Evolutionary conservation across 805 yeast species (phyloP).

Genomic region (Tetrapisispora nanseiensis): DNA sequence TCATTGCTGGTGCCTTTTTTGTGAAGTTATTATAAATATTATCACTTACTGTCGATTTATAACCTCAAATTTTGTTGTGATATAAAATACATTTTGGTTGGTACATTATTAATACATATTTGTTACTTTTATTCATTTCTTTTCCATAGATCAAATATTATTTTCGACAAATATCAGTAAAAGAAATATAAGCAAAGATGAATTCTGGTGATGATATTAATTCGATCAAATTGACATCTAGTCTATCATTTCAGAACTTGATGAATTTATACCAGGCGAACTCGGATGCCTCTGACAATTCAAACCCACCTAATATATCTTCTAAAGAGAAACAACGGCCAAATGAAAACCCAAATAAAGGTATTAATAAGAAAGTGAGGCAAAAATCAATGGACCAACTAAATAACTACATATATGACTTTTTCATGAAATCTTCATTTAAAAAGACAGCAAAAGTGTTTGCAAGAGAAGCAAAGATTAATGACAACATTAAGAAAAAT

Average conservation of each 20-base stretch:
- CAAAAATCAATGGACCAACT: constrained; percentile 35
- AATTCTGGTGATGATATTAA: background rate
- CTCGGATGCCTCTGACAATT: background rate
- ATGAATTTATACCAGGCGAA: background rate
- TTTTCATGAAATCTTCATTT: constrained; percentile 62
- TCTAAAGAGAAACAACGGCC: background rate
- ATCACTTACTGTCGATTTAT: no score
- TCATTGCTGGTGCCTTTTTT: no score
- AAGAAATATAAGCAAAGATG: background rate
- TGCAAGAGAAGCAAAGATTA: constrained; percentile 63
- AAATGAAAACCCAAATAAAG: background rate
- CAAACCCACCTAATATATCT: background rate
- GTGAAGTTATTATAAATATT: no score
- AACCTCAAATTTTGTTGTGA: no score
- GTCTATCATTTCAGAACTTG: background rate
- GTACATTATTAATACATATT: background rate
- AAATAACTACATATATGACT: constrained; percentile 82
- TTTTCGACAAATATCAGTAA: no score
- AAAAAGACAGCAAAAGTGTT: constrained; percentile 66
- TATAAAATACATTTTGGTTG: no score
- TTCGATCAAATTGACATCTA: background rate
- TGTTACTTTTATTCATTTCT: background rate
- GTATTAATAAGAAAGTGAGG: background rate
- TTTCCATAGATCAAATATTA: no score
- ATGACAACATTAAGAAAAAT: constrained; percentile 5